These are phyloP conservation scores for Ceratocystis smalleyi DNA, from an alignment of 2,329 filamentous ascomycete genomes.

Conservation along the genomic window DNA sequence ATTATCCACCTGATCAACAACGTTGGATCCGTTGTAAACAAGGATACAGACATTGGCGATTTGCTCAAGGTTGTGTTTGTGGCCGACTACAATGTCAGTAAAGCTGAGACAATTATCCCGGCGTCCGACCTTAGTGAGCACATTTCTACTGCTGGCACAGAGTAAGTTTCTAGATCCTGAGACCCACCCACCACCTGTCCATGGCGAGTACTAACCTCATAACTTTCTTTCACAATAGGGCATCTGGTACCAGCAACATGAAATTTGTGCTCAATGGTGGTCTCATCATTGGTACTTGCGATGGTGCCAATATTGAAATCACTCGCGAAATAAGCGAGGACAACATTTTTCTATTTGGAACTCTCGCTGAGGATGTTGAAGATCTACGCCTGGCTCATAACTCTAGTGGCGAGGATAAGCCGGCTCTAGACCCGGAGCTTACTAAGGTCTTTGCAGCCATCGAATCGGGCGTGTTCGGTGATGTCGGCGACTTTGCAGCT, in stretches of 20 bases:
- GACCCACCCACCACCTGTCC: constrained; percentile 5
- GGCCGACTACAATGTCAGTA: constrained; percentile 98
- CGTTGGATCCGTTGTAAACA: constrained; percentile 80
- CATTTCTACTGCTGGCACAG: constrained; percentile 93
- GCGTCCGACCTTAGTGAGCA: constrained; percentile 96
- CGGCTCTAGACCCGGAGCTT: constrained; percentile 54
- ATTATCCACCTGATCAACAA: constrained; percentile 94
- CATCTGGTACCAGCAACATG: constrained; percentile 90
- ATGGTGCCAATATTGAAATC: constrained; percentile 96
- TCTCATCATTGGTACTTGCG: constrained; percentile 92
- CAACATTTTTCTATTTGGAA: constrained; percentile 98
- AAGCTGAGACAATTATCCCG: constrained; percentile 90
- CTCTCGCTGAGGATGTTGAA: constrained; percentile 88
- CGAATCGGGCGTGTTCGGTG: constrained; percentile 64
- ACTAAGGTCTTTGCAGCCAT: constrained; percentile 72
- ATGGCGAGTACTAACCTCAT: constrained; percentile 17
- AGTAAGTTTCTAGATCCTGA: constrained; percentile 33
- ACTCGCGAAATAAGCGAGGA: constrained; percentile 91
- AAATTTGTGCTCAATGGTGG: constrained; percentile 98
- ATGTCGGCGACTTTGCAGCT: constrained; percentile 61
- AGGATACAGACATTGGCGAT: constrained; percentile 80
- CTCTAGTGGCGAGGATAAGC: constrained; percentile 43
- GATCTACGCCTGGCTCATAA: constrained; percentile 82
- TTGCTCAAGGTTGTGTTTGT: constrained; percentile 93
- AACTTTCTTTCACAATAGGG: constrained; percentile 25